These are phyloP conservation scores for Trichoderma afroharzianum DNA, from an alignment of 2,329 filamentous ascomycete species.

Conservation along the genomic window DNA sequence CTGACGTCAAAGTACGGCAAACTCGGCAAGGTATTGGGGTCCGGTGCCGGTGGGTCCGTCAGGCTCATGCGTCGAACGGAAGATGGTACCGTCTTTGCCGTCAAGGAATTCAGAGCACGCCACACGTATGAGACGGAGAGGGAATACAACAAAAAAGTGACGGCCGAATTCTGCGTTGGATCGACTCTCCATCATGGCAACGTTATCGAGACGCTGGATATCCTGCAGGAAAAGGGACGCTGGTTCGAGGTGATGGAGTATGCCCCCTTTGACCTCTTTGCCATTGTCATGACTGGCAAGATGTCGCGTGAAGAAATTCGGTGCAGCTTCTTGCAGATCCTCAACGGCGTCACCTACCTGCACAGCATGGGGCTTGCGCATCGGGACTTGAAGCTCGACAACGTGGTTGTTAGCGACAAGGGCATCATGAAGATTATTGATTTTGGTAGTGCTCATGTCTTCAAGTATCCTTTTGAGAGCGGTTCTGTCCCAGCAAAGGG, in stretches of 20 bases:
- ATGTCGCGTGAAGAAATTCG: conserved; percentile 90
- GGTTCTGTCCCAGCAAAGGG: conserved; percentile 43
- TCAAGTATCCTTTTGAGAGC: conserved; percentile 94
- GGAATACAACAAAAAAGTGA: conserved; percentile 97
- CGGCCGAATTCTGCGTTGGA: conserved; percentile 96
- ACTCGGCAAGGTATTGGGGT: conserved; percentile 87
- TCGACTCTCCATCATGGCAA: conserved; percentile 97
- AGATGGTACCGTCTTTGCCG: conserved; percentile 90
- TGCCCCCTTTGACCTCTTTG: conserved; percentile 91
- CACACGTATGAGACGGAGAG: conserved; percentile 92
- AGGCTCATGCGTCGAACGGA: conserved; percentile 89
- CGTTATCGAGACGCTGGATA: conserved; percentile 96
- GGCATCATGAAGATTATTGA: conserved; percentile 99
- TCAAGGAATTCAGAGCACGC: conserved; percentile 91
- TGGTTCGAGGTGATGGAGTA: conserved; percentile 99
- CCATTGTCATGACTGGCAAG: conserved; percentile 97
- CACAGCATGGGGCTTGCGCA: conserved; percentile 95
- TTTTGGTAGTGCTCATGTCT: conserved; percentile 95
- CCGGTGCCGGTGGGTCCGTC: conserved; percentile 91
- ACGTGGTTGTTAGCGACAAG: conserved; percentile 92
- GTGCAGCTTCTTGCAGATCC: conserved; percentile 89
- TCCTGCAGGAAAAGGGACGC: conserved; percentile 86
- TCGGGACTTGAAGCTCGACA: conserved; percentile 93
- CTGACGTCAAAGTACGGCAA: conserved; percentile 91
- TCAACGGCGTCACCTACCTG: conserved; percentile 90